Evolutionary conservation across 2,329 filamentous ascomycete genomes (phyloP).

Genomic region (Mollisiaceae sp.): DNA sequence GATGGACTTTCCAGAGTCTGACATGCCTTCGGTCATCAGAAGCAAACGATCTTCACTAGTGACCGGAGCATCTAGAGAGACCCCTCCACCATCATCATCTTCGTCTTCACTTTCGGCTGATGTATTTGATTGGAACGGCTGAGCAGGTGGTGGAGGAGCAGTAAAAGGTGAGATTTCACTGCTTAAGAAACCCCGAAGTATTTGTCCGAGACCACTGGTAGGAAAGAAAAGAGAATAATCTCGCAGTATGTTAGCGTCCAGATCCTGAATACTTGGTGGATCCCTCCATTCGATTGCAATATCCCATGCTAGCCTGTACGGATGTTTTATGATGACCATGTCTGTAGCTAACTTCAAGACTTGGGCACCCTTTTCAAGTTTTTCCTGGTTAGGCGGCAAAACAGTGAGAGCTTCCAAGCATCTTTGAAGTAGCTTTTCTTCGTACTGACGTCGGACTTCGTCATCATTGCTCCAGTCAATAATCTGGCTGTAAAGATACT

Average conservation of each 20-base stretch:
- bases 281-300: constrained; percentile 91
- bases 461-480: constrained; percentile 93
- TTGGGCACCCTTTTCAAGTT: constrained; percentile 71
- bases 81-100: constrained; percentile 60
- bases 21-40: constrained; percentile 78
- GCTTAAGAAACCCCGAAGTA: constrained; percentile 80
- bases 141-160: constrained; percentile 33
- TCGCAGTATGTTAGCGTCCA: constrained; percentile 78
- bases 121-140: constrained; percentile 42
- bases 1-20: constrained; percentile 67
- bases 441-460: constrained; percentile 79
- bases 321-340: constrained; percentile 96
- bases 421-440: constrained; percentile 86
- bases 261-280: constrained; percentile 71
- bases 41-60: constrained; percentile 80
- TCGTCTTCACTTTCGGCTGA: constrained; percentile 59
- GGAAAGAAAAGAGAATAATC: constrained; percentile 87
- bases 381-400: constrained; percentile 66
- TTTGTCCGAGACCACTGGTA: constrained; percentile 78
- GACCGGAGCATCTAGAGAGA: constrained; percentile 60
- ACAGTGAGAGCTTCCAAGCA: constrained; percentile 79
- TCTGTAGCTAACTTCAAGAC: constrained; percentile 81
- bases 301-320: constrained; percentile 88
- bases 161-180: constrained; percentile 83
- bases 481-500: constrained; percentile 78